Percentiles rank a stretch among this genome's conserved stretches.
These are phyloP conservation scores for Tinospora cordifolia DNA, from an alignment of 164 flowering plant genomes.

Conservation along the genomic window DNA sequence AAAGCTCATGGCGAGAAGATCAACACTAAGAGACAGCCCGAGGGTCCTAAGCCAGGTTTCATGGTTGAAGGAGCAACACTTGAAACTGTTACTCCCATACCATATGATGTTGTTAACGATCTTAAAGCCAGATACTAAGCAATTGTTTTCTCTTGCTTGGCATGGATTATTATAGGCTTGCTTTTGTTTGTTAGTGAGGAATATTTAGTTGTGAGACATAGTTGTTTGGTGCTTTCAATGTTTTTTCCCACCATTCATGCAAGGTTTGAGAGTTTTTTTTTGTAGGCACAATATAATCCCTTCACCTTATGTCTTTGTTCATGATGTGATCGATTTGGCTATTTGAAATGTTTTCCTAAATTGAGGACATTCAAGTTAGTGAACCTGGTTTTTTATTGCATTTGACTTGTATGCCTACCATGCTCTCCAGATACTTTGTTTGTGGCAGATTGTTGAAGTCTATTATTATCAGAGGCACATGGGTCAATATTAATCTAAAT, in stretches of 20 bases:
- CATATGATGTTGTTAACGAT: conserved; percentile 27
- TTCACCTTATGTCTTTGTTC: too few species aligned
- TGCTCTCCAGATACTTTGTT: too few species aligned
- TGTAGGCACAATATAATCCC: not conserved
- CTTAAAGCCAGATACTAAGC: conserved; percentile 25
- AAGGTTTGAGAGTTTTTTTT: not conserved
- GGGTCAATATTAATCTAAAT: too few species aligned
- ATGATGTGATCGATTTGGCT: too few species aligned
- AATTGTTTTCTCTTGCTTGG: not conserved
- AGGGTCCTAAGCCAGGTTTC: conserved; percentile 25
- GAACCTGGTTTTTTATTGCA: too few species aligned
- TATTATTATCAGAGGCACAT: too few species aligned
- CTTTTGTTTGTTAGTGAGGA: not conserved
- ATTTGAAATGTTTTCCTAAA: too few species aligned
- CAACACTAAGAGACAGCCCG: conserved; percentile 27
- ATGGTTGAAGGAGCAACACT: conserved; percentile 29
- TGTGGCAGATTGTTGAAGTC: too few species aligned
- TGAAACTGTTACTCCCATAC: conserved; percentile 32
- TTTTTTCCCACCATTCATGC: not conserved
- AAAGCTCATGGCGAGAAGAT: conserved; percentile 28
- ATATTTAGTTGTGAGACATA: not conserved
- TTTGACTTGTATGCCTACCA: too few species aligned
- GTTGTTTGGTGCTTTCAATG: not conserved
- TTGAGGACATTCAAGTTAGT: too few species aligned
- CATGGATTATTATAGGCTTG: not conserved